Conservation (phyloP, 805 yeast species). For the Komagataella pastoris region DNA sequence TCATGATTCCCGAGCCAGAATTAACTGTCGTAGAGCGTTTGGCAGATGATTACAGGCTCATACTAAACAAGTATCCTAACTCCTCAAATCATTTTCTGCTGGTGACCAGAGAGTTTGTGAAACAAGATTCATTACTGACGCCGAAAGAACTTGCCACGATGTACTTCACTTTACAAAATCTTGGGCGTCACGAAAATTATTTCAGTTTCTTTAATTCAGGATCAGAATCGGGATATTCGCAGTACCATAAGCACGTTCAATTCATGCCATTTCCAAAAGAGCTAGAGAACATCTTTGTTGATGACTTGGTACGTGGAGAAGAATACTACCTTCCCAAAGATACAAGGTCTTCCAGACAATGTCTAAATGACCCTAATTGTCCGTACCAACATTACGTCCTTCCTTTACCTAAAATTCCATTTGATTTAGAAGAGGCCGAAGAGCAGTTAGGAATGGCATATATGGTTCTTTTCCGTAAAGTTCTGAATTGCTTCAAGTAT, state of each 20-base stretch:
- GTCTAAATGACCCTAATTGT: slow-evolving; percentile 44
- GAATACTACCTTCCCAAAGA: slow-evolving; percentile 40
- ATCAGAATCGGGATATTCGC: slow-evolving; percentile 83
- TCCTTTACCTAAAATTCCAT: slow-evolving; percentile 32
- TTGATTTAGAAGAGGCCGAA: slow-evolving; percentile 28
- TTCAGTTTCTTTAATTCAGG: slow-evolving; percentile 88
- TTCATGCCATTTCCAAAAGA: slow-evolving; percentile 57
- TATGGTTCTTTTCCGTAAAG: slow-evolving; percentile 58
- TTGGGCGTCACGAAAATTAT: slow-evolving; percentile 36
- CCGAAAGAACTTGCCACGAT: slow-evolving; percentile 58
- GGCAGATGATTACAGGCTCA: slow-evolving; percentile 42
- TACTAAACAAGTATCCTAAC: slow-evolving; percentile 82
- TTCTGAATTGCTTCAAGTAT: slow-evolving; percentile 45
- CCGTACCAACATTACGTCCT: slow-evolving; percentile 76
- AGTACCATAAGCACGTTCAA: slow-evolving; percentile 87
- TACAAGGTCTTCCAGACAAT: slow-evolving; percentile 26
- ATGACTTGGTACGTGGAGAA: slow-evolving; percentile 27
- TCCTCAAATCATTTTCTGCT: slow-evolving; percentile 67
- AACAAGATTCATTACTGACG: slow-evolving; percentile 60
- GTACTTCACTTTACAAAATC: slow-evolving; percentile 34
- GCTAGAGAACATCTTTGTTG: neutral
- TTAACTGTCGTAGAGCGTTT: slow-evolving; percentile 45
- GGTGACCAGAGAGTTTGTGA: slow-evolving; percentile 60
- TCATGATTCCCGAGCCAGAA: slow-evolving; percentile 66
- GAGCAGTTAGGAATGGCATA: slow-evolving; percentile 57